Conservation (phyloP, 805 yeast genomes). For the Nakazawaea sp. region DNA sequence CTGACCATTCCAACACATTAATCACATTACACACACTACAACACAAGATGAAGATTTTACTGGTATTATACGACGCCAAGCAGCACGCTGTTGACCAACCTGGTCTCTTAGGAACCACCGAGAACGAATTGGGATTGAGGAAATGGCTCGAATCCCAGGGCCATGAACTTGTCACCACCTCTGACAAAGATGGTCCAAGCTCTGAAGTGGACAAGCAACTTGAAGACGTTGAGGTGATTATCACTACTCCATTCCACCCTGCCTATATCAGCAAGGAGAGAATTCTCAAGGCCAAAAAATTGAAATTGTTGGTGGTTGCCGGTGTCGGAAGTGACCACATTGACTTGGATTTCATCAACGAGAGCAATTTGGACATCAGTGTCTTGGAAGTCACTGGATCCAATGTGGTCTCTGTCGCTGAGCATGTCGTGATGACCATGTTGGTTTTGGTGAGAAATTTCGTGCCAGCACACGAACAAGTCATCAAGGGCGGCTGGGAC, state of each 20-base stretch:
- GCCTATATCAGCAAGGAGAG: conserved; percentile 66
- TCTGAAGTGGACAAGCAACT: conserved; percentile 58
- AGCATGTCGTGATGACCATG: conserved; percentile 72
- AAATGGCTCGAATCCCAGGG: conserved; percentile 60
- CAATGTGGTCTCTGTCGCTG: conserved; percentile 75
- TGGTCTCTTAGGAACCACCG: conserved; percentile 60
- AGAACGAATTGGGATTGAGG: conserved; percentile 69
- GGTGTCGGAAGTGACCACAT: conserved; percentile 85
- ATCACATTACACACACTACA: background rate
- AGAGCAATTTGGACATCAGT: conserved; percentile 54
- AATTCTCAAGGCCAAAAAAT: conserved; percentile 60
- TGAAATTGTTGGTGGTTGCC: conserved; percentile 68
- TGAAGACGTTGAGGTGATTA: conserved; percentile 67
- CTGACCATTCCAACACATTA: too few relatives aligned
- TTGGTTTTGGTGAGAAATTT: conserved; percentile 67
- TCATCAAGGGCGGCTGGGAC: conserved; percentile 59
- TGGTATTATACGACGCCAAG: conserved; percentile 54
- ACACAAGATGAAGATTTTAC: conserved; percentile 33
- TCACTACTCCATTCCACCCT: conserved; percentile 81
- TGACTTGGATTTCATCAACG: conserved; percentile 55
- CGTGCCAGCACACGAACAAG: conserved; percentile 72
- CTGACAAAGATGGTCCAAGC: conserved; percentile 58
- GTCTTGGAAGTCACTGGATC: conserved; percentile 82
- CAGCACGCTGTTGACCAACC: conserved; percentile 54
- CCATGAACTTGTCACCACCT: conserved; percentile 58